phyloP scores from a whole-genome alignment of 805 yeast species.

The Nakazawaea anatomiae region DNA sequence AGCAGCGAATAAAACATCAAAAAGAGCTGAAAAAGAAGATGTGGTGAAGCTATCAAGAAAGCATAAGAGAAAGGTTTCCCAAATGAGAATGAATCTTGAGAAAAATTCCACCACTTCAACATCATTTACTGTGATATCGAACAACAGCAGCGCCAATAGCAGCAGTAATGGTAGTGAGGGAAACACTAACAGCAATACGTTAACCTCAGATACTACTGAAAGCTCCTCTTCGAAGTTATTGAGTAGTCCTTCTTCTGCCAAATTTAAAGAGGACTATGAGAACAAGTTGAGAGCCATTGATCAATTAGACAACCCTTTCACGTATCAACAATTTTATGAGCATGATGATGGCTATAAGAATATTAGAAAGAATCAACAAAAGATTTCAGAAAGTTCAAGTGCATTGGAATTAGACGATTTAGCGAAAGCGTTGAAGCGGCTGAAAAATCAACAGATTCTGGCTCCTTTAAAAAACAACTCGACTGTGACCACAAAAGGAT shows the following conservation, averaged over 20 bases:
- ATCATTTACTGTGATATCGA: neutral
- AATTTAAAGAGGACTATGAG: neutral
- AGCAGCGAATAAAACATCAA: slow-evolving; percentile 1
- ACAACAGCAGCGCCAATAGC: neutral
- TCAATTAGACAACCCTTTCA: neutral
- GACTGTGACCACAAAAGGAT: neutral
- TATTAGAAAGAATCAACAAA: too few relatives aligned
- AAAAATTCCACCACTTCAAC: neutral
- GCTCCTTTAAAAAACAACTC: neutral
- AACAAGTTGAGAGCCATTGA: neutral
- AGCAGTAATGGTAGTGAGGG: neutral
- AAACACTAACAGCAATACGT: neutral
- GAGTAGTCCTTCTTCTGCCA: neutral
- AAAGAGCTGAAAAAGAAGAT: slow-evolving; percentile 11
- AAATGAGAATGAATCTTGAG: neutral
- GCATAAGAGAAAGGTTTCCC: neutral
- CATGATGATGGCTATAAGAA: neutral
- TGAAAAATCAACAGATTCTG: neutral
- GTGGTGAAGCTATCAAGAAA: neutral
- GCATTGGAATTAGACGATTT: slow-evolving; percentile 1
- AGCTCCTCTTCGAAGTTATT: neutral
- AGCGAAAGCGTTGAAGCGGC: neutral
- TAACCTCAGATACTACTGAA: neutral
- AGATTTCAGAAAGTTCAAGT: neutral
- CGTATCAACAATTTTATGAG: slow-evolving; percentile 1